A percentile compares a stretch with the other conserved stretches of the same genome.
Evolutionary conservation across 192 early-diverging fungal genomes (phyloP).

Genomic region (Coemansia sp.): DNA sequence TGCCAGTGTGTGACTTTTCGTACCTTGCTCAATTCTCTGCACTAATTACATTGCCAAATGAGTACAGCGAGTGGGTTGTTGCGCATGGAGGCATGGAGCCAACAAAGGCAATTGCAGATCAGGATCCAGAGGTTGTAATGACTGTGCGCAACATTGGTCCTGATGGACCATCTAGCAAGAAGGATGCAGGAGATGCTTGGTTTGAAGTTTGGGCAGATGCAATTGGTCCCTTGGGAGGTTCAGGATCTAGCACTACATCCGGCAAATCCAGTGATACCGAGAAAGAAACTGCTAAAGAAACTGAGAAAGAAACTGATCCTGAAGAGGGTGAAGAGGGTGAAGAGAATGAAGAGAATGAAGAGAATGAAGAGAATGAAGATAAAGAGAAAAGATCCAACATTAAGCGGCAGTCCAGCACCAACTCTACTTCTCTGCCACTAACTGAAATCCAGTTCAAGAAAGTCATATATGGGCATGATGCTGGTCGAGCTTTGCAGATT

Average conservation of each 20-base stretch:
- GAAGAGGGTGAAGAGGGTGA: too few species aligned
- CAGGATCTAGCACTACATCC: neutral
- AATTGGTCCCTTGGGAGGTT: constrained; percentile 17
- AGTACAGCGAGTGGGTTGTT: constrained; percentile 55
- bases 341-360: neutral
- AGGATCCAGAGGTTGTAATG: constrained; percentile 61
- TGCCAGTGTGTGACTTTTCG: constrained; percentile 48
- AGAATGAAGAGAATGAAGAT: neutral
- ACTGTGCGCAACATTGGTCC: constrained; percentile 56
- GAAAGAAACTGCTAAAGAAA: neutral
- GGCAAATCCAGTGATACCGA: neutral
- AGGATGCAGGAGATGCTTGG: constrained; percentile 22
- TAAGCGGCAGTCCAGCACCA: neutral
- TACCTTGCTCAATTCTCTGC: constrained; percentile 59
- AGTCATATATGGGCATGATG: constrained; percentile 72
- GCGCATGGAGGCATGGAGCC: constrained; percentile 71
- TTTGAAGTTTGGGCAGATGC: constrained; percentile 48
- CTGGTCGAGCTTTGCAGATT: constrained; percentile 59
- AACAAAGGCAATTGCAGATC: constrained; percentile 41
- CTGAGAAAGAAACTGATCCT: too few species aligned
- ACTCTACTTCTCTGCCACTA: neutral
- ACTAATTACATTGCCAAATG: constrained; percentile 54
- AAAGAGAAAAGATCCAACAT: neutral
- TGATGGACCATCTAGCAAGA: constrained; percentile 14
- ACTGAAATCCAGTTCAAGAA: constrained; percentile 35